These are phyloP conservation scores for Tylopilus orsonianus DNA, from an alignment of 1,284 basidiomycete genomes.

Conservation along the genomic window DNA sequence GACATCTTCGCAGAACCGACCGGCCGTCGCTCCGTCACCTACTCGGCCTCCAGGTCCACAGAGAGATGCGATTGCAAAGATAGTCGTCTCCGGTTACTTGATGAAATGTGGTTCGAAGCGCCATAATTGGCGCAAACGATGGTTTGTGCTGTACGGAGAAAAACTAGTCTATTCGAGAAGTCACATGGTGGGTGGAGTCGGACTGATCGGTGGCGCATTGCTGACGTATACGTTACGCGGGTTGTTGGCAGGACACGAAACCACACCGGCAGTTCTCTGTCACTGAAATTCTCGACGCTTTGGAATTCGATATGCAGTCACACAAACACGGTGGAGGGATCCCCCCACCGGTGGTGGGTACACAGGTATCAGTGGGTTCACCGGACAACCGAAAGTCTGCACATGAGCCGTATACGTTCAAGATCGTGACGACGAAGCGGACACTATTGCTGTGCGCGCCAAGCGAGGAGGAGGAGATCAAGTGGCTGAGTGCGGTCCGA, in stretches of 20 bases:
- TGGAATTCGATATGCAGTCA: constrained; percentile 76
- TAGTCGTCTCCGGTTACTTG: constrained; percentile 86
- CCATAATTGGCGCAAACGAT: constrained; percentile 93
- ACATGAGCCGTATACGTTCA: constrained; percentile 70
- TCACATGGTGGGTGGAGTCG: constrained; percentile 73
- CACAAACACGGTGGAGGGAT: constrained; percentile 38
- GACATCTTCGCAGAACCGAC: constrained; percentile 42
- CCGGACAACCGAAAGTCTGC: constrained; percentile 41
- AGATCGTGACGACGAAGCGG: constrained; percentile 94
- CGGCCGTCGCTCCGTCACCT: constrained; percentile 41
- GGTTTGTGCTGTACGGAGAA: constrained; percentile 84
- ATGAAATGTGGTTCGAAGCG: constrained; percentile 96
- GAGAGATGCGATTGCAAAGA: constrained; percentile 62
- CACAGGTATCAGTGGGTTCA: constrained; percentile 34
- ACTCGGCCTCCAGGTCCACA: constrained; percentile 29
- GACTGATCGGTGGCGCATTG: constrained; percentile 6
- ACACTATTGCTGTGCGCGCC: constrained; percentile 91
- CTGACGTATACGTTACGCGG: constrained; percentile 16
- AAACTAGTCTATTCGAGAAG: constrained; percentile 81
- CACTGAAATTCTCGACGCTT: constrained; percentile 84
- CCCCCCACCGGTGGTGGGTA: constrained; percentile 37
- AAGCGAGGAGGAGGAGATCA: constrained; percentile 97
- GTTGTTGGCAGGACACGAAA: constrained; percentile 70
- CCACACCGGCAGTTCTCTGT: constrained; percentile 86
- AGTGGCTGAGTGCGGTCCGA: constrained; percentile 93